A percentile compares a stretch with the other conserved stretches of the same genome.
phyloP scores from a whole-genome alignment of 768 basidiomycete genomes.

The Panaeolus papilionaceus region DNA sequence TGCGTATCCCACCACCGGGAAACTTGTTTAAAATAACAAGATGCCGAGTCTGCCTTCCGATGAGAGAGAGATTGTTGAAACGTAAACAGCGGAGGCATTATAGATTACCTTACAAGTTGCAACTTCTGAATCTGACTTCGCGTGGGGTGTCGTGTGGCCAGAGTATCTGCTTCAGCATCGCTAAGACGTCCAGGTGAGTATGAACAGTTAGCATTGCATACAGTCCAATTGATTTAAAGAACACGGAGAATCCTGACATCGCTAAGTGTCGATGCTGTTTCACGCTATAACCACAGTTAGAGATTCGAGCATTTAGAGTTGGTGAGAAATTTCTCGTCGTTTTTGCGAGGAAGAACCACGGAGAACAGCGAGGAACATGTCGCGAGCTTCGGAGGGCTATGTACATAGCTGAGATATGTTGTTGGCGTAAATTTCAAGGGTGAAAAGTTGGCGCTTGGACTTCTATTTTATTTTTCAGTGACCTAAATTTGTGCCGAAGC shows the following conservation, averaged over 20 bases:
- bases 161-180: slow-evolving; percentile 2
- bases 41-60: background rate
- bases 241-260: background rate
- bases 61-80: background rate
- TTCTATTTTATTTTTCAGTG: background rate
- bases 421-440: background rate
- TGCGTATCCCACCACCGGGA: background rate
- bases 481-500: background rate
- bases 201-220: slow-evolving; percentile 1
- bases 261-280: background rate
- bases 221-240: background rate
- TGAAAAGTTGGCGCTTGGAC: background rate
- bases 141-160: background rate
- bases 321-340: background rate
- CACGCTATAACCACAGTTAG: background rate
- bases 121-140: background rate
- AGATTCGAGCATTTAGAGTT: background rate
- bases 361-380: background rate
- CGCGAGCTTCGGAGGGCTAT: background rate
- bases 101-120: background rate
- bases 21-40: background rate
- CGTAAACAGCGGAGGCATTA: background rate
- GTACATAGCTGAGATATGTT: background rate
- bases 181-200: background rate
- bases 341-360: background rate